A percentile compares a stretch with the other conserved stretches of the same genome.
These are phyloP conservation scores for Fusarium acutatum DNA, from an alignment of 2,329 filamentous ascomycete species.

Conservation along the genomic window DNA sequence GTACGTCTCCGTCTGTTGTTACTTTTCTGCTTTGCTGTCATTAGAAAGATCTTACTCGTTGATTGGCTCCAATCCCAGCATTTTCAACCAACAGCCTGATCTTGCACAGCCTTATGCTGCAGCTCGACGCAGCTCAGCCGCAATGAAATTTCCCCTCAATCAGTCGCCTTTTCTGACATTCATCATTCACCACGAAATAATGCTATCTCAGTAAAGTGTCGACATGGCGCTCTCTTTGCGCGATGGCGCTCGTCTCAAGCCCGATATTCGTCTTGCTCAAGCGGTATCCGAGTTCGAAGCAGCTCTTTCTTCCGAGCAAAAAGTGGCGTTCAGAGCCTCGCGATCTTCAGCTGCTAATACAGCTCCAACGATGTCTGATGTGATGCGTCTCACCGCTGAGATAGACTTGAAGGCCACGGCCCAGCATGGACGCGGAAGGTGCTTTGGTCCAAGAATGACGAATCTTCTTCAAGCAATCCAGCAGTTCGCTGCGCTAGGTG, in stretches of 20 bases:
- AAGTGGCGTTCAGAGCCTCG: slow-evolving; percentile 39
- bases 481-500: slow-evolving; percentile 53
- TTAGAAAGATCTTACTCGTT: not conserved
- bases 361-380: slow-evolving; percentile 46
- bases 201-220: not conserved
- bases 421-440: slow-evolving; percentile 37
- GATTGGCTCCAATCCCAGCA: not conserved
- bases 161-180: not conserved
- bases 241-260: slow-evolving; percentile 31
- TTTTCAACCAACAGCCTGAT: not conserved
- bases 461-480: slow-evolving; percentile 53
- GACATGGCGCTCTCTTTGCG: not conserved
- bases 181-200: not conserved
- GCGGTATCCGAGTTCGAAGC: slow-evolving; percentile 52
- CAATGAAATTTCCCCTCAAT: not conserved
- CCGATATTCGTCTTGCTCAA: slow-evolving; percentile 52
- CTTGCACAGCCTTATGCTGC: not conserved
- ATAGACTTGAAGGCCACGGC: slow-evolving; percentile 40
- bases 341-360: slow-evolving; percentile 26
- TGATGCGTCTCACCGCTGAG: slow-evolving; percentile 52
- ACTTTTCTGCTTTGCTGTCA: not conserved
- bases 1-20: fast-evolving
- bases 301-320: slow-evolving; percentile 47
- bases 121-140: not conserved
- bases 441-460: slow-evolving; percentile 52